Percentiles rank a stretch among this genome's conserved stretches.
These are phyloP conservation scores for Schizosaccharomyces cryophilus DNA, from an alignment of 805 yeast species.

Conservation along the genomic window DNA sequence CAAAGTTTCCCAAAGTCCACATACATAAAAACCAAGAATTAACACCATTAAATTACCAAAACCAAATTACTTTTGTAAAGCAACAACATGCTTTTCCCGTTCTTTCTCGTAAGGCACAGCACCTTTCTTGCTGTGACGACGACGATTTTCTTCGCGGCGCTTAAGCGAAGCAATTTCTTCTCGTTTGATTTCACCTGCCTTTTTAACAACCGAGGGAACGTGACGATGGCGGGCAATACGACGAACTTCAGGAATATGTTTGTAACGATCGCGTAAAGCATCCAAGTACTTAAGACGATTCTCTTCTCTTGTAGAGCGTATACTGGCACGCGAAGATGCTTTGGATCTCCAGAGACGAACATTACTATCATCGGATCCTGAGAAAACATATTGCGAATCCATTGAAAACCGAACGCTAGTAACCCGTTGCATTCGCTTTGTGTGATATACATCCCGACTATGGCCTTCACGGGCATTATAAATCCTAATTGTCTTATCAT, in stretches of 20 bases:
- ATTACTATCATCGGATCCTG: conserved; percentile 93
- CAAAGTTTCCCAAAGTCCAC: background rate
- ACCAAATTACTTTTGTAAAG: conserved; percentile 17
- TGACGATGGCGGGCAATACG: conserved; percentile 83
- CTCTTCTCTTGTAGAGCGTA: conserved; percentile 58
- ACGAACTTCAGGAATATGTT: conserved; percentile 87
- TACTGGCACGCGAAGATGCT: conserved; percentile 63
- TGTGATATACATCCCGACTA: conserved; percentile 83
- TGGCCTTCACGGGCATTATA: conserved; percentile 61
- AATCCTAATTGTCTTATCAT: conserved; percentile 76
- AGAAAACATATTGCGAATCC: conserved; percentile 66
- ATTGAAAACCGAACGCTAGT: conserved; percentile 63
- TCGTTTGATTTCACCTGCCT: conserved; percentile 66
- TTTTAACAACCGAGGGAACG: conserved; percentile 65
- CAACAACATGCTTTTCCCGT: conserved; percentile 68
- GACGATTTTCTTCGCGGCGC: conserved; percentile 59
- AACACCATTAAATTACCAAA: background rate
- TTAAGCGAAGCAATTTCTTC: conserved; percentile 49
- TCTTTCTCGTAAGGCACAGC: conserved; percentile 27
- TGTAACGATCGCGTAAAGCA: conserved; percentile 74
- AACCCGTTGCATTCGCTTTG: conserved; percentile 92
- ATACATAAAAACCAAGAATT: background rate
- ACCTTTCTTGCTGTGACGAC: conserved; percentile 42
- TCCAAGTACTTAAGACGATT: conserved; percentile 71
- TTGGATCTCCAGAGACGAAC: conserved; percentile 77